Evolutionary conservation across 352 stramenopile genomes (phyloP), one percentile per base, ranked within the genome.

Genomic region (Globisporangium uncinulatum): DNA sequence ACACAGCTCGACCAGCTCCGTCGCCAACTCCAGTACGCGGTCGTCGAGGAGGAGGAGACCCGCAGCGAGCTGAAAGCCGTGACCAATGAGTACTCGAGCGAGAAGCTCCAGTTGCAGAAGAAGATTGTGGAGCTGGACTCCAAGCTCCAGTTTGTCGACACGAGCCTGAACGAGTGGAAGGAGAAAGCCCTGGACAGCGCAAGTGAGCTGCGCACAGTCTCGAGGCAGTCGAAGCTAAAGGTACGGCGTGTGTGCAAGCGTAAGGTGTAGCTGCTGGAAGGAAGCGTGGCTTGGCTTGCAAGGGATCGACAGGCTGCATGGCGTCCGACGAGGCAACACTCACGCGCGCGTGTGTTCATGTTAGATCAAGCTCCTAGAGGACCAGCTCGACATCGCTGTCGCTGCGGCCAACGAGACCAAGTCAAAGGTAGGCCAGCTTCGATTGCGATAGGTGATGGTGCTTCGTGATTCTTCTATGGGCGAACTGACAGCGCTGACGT

Each of bases 41-140:
- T 89, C 0, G 54, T 52, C 0, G 80, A 90, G 56, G 84, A 90
- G 63, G 69, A 90, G 24, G 66, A 83, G 51, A 79, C 79, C 15
- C 73, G 79, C 11, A 65, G 71, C 41, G 77, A 94, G 62, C 67
- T 92, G 1, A 85, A 84, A 51, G 63, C 50, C 5, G 54, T 71
- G 15, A 82, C 67, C 2, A 82, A 70, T 39, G 68, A 86, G 51
- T 67, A 75, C 49, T 70, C 80, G 43, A 76, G 54, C 14, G 76
- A 89, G 57, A 83, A 83, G 50, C 61, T 92, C 19, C 47, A 74
- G 52, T 45, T 85, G 29, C 70, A 89, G 51, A 90, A 89, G 60
- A 86, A 76, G 60, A 67, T 83, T 36, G 79, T 88, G 8, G 79
- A 92, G 56, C 59, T 88, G 51, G 78, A 90, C 50, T 76, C 82